Percentiles rank a stretch among this genome's conserved stretches.
phyloP scores from a whole-genome alignment of 2,329 filamentous ascomycete species.

The Thelonectria blattea region DNA sequence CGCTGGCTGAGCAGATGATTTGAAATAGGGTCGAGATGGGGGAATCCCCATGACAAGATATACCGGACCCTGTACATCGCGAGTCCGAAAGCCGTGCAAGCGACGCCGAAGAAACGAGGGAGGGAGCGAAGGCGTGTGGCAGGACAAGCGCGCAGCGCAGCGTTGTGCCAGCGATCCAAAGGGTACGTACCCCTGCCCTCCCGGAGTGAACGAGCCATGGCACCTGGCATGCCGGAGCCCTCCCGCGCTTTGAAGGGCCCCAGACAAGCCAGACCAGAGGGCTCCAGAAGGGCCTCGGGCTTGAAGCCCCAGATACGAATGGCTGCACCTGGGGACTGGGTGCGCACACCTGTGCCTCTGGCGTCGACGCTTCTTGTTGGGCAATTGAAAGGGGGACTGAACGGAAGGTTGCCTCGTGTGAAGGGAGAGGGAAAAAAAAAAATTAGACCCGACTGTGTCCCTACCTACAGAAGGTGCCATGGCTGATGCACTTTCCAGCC shows the following conservation, averaged over 20 bases:
- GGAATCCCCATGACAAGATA: slow-evolving; percentile 17
- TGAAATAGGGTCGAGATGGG: slow-evolving; percentile 14
- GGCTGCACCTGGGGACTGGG: background rate
- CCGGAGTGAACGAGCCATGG: slow-evolving; percentile 15
- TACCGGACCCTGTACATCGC: slow-evolving; percentile 2
- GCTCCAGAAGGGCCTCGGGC: background rate
- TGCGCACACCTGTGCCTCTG: slow-evolving; percentile 2
- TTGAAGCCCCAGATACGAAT: background rate
- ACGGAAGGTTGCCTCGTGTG: too few species aligned
- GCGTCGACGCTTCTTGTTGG: slow-evolving; percentile 5
- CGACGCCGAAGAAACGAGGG: slow-evolving; percentile 15
- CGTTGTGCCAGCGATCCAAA: background rate
- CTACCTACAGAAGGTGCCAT: background rate
- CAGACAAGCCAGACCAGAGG: background rate
- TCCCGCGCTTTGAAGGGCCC: slow-evolving; percentile 3
- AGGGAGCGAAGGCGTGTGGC: slow-evolving; percentile 9
- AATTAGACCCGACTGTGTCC: background rate
- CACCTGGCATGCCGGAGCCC: slow-evolving; percentile 16
- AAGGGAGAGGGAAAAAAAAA: background rate
- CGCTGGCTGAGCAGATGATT: slow-evolving; percentile 13
- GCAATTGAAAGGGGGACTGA: background rate
- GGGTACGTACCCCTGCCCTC: slow-evolving; percentile 2
- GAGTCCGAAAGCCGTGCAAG: slow-evolving; percentile 9
- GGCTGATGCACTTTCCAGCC: background rate
- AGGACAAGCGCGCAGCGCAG: background rate